Conservation (phyloP, 352 stramenopile species). For the Phytophthora megakarya region DNA sequence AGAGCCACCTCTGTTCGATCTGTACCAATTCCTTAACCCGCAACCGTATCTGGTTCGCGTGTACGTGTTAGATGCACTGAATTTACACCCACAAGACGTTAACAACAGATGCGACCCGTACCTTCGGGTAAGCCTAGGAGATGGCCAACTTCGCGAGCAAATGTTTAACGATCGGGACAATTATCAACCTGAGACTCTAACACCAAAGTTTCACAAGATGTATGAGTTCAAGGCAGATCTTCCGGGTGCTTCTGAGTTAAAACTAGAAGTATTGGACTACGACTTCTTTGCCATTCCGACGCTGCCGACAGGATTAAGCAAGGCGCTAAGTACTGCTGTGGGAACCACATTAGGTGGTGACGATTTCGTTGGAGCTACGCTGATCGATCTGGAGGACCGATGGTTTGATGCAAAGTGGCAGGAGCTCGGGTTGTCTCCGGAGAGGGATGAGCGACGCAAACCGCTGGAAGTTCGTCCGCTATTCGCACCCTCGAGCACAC, state of each 20-base stretch:
- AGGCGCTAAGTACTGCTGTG: slow-evolving; percentile 48
- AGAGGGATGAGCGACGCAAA: slow-evolving; percentile 51
- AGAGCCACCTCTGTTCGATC: slow-evolving; percentile 73
- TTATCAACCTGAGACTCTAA: slow-evolving; percentile 71
- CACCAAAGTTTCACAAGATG: slow-evolving; percentile 91
- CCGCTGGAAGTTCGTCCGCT: slow-evolving; percentile 67
- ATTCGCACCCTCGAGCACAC: slow-evolving; percentile 72
- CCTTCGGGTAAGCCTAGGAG: slow-evolving; percentile 79
- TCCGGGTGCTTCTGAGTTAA: slow-evolving; percentile 73
- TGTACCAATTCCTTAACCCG: slow-evolving; percentile 76
- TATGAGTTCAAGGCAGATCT: slow-evolving; percentile 92
- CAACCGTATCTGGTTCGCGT: slow-evolving; percentile 85
- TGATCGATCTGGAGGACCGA: slow-evolving; percentile 93
- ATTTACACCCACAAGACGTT: slow-evolving; percentile 81
- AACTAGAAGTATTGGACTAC: slow-evolving; percentile 73
- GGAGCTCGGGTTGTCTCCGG: slow-evolving; percentile 49
- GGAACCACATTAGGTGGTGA: slow-evolving; percentile 66
- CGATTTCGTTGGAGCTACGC: slow-evolving; percentile 92
- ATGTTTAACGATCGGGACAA: slow-evolving; percentile 85
- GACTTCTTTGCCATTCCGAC: slow-evolving; percentile 72
- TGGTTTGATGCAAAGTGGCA: slow-evolving; percentile 92
- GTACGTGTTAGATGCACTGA: slow-evolving; percentile 84
- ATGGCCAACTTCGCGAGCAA: slow-evolving; percentile 63
- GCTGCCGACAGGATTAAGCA: slow-evolving; percentile 57
- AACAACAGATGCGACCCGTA: slow-evolving; percentile 90